Conservation (phyloP, 1,284 basidiomycete genomes). For the Microbotryomycetes sp. region DNA sequence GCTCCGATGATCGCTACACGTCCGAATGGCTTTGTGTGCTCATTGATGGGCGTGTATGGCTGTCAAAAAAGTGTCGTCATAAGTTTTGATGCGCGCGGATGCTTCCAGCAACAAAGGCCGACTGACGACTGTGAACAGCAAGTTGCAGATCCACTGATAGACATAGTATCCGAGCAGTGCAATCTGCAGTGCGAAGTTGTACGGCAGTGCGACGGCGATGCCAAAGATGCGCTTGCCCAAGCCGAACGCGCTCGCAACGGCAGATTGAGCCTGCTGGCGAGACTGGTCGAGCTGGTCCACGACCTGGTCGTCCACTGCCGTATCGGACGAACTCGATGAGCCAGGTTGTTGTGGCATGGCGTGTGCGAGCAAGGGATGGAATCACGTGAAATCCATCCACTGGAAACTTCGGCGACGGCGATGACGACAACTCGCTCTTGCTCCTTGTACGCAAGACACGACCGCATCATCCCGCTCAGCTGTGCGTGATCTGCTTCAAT, state of each 20-base stretch:
- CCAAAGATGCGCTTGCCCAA: background rate
- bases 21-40: constrained; percentile 39
- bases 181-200: background rate
- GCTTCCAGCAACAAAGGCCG: background rate
- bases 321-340: background rate
- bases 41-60: background rate
- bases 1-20: constrained; percentile 52
- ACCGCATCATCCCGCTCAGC: no score
- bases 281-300: background rate
- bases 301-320: background rate
- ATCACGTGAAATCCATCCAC: no score
- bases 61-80: background rate
- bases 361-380: no score
- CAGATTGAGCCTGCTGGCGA: background rate
- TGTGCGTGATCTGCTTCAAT: no score
- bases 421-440: no score
- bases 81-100: background rate
- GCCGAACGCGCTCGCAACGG: background rate
- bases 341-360: no score
- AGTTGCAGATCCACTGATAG: background rate
- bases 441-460: no score
- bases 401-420: no score
- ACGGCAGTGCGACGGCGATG: background rate
- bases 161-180: background rate
- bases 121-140: background rate